Conservation (phyloP, 202 grass and related monocot species). For the Miscanthus sacchariflorus region DNA sequence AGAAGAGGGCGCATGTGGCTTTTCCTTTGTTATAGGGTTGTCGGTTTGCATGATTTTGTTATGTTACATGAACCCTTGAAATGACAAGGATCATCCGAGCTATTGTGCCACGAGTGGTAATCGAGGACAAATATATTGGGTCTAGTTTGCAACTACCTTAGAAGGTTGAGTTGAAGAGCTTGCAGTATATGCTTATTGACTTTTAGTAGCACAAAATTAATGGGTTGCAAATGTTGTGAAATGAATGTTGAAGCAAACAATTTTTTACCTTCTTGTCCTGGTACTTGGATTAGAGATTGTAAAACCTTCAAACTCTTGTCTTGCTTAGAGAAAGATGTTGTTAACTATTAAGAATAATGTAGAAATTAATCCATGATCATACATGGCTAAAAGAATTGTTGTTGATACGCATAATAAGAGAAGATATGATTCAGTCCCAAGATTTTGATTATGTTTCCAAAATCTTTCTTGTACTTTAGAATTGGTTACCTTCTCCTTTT, state of each 20-base stretch:
- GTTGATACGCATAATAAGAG: not conserved
- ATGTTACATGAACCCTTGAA: constrained; percentile 11
- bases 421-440: not conserved
- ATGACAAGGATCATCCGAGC: not conserved
- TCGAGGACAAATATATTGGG: not conserved
- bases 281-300: not conserved
- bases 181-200: not conserved
- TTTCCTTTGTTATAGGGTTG: constrained; percentile 11
- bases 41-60: not conserved
- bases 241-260: not conserved
- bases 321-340: not conserved
- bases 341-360: not conserved
- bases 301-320: not conserved
- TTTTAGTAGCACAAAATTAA: not conserved
- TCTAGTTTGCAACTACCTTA: constrained; percentile 31
- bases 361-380: not conserved
- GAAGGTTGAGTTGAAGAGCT: not conserved
- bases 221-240: not conserved
- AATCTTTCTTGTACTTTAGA: not conserved
- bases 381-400: not conserved
- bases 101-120: not conserved
- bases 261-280: not conserved
- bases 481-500: constrained; percentile 27
- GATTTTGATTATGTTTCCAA: not conserved
- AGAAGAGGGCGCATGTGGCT: not conserved